Conservation (phyloP, 176 grass and related monocot species). For the Poa pratensis region DNA sequence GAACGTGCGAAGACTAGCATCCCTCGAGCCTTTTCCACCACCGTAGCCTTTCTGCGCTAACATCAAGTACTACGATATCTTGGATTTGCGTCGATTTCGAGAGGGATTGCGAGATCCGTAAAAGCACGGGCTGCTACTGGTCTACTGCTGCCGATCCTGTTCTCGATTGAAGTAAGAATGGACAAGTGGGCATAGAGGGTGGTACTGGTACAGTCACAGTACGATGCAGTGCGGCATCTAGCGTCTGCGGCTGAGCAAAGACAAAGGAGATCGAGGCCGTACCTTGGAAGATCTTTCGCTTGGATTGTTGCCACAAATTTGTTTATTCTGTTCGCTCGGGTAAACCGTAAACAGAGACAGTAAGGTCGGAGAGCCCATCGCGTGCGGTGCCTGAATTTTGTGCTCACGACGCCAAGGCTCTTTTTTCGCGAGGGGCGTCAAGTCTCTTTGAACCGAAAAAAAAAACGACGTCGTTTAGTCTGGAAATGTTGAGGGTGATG, state of each 20-base stretch:
- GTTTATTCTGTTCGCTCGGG: too few relatives aligned
- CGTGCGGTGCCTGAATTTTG: neutral
- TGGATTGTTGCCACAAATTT: slow-evolving; percentile 25
- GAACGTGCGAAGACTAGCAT: too few relatives aligned
- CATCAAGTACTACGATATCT: neutral
- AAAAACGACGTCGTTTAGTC: neutral
- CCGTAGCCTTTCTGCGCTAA: neutral
- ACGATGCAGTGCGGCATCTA: neutral
- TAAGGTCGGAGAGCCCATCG: neutral
- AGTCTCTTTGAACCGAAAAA: neutral
- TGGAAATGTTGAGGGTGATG: neutral
- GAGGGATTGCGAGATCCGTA: slow-evolving; percentile 48
- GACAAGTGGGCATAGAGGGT: neutral
- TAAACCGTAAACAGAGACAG: neutral
- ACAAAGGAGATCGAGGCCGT: slow-evolving; percentile 31
- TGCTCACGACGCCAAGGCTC: neutral
- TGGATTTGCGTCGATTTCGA: slow-evolving; percentile 43
- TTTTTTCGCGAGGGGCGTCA: too few relatives aligned
- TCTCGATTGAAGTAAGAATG: neutral
- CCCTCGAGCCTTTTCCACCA: slow-evolving; percentile 24
- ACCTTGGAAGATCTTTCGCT: slow-evolving; percentile 44
- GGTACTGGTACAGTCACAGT: too few relatives aligned
- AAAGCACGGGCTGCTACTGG: slow-evolving; percentile 15
- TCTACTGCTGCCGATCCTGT: neutral
- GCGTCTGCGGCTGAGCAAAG: neutral